Evolutionary conservation across 352 stramenopile species (phyloP).

Genomic region (Blastocystis sp.): DNA sequence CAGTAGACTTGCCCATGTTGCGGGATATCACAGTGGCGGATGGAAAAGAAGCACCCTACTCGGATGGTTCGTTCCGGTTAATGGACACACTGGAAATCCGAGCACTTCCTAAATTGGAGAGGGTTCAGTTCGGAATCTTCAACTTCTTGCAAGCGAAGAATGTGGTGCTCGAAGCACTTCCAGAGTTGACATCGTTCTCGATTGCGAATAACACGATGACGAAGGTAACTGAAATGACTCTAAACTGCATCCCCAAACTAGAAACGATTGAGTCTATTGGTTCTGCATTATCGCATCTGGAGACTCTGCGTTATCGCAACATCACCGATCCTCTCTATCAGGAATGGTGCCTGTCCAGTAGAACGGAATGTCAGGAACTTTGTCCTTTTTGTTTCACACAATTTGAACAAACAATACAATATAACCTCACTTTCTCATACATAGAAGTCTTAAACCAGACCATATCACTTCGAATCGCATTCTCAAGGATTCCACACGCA

Average conservation of each 20-base stretch:
- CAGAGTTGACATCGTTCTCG: neutral
- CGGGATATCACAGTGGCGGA: neutral
- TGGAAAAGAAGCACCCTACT: neutral
- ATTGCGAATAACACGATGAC: neutral
- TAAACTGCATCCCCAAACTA: neutral
- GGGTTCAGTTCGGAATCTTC: neutral
- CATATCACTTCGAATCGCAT: neutral
- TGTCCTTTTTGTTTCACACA: neutral
- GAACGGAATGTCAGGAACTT: neutral
- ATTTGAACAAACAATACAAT: neutral
- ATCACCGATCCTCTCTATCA: neutral
- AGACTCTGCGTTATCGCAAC: neutral
- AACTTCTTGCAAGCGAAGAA: neutral
- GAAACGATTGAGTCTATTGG: neutral
- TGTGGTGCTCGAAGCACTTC: neutral
- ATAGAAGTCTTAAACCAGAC: conserved; percentile 28
- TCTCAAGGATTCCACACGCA: neutral
- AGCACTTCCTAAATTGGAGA: neutral
- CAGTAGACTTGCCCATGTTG: neutral
- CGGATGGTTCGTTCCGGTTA: neutral
- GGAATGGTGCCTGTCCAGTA: neutral
- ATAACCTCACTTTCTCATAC: neutral
- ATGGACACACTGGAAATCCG: neutral
- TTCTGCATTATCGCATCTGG: neutral
- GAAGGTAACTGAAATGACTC: neutral